Percentiles rank a stretch among this genome's conserved stretches.
These are phyloP conservation scores for Vachellia collinsii DNA, from an alignment of 306 rosid species.

Conservation along the genomic window DNA sequence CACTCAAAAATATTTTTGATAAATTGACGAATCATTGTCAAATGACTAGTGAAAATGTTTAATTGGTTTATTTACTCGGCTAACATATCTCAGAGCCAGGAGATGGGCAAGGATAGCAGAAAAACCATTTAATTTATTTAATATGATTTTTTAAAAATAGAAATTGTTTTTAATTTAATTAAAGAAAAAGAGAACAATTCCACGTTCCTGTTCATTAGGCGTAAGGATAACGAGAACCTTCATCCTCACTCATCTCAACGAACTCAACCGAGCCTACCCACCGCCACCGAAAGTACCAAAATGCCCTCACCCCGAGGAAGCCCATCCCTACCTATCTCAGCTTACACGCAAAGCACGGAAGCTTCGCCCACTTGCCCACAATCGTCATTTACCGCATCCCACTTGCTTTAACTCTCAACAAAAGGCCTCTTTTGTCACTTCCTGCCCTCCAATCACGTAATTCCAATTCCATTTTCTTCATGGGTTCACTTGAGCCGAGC, in stretches of 20 bases:
- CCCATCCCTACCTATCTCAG: constrained; percentile 24
- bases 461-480: not conserved
- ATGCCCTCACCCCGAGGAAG: constrained; percentile 25
- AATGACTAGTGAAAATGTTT: not conserved
- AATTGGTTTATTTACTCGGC: not conserved
- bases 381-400: constrained; percentile 29
- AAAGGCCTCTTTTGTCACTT: constrained; percentile 17
- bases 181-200: not conserved
- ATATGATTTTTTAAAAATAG: too few relatives aligned
- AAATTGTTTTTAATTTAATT: too few relatives aligned
- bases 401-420: not conserved
- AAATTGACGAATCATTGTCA: not conserved
- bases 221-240: not conserved
- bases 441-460: constrained; percentile 7
- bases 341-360: constrained; percentile 58
- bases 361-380: constrained; percentile 43
- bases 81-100: not conserved
- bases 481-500: not conserved
- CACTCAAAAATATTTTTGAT: not conserved
- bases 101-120: not conserved
- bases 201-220: not conserved
- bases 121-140: not conserved
- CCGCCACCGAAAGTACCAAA: not conserved
- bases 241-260: not conserved
- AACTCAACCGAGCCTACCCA: constrained; percentile 1